Conservation (phyloP, 257 asterid species). For the Lantana camara region DNA sequence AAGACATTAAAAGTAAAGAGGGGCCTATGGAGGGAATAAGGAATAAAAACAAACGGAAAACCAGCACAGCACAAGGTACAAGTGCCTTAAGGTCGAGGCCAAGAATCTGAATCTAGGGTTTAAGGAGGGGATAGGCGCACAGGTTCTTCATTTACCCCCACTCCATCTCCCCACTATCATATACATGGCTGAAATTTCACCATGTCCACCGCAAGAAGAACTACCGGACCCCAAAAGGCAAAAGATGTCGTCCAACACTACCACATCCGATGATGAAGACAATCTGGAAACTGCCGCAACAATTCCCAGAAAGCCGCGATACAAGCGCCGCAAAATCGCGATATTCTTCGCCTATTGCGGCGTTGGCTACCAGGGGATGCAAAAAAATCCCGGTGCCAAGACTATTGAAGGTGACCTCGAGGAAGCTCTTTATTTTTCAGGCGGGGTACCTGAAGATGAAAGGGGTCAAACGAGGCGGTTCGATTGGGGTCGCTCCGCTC, state of each 20-base stretch:
- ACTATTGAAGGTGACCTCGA: slow-evolving; percentile 97
- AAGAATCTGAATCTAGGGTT: too few relatives aligned
- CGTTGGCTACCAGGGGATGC: slow-evolving; percentile 98
- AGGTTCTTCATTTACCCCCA: too few relatives aligned
- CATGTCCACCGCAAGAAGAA: slow-evolving; percentile 27
- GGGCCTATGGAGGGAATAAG: too few relatives aligned
- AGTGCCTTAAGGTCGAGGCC: too few relatives aligned
- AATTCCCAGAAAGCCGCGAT: slow-evolving; percentile 45
- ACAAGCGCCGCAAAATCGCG: slow-evolving; percentile 92
- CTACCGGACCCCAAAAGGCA: slow-evolving; percentile 64
- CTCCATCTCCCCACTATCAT: too few relatives aligned
- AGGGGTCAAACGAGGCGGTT: slow-evolving; percentile 59
- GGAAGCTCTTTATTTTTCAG: slow-evolving; percentile 77
- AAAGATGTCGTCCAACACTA: slow-evolving; percentile 74
- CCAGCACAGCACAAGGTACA: too few relatives aligned
- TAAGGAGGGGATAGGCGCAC: too few relatives aligned
- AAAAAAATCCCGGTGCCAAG: slow-evolving; percentile 96
- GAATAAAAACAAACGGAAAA: too few relatives aligned
- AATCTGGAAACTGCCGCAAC: slow-evolving; percentile 27
- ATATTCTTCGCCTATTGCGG: slow-evolving; percentile 93
- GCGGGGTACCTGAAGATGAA: slow-evolving; percentile 84
- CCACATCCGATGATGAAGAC: slow-evolving; percentile 62
- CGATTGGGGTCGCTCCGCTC: slow-evolving; percentile 94
- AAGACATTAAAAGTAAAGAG: too few relatives aligned
- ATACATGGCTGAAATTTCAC: slow-evolving; percentile 43